Percentiles rank a stretch among this genome's conserved stretches.
Evolutionary conservation across 805 yeast genomes (phyloP).

Genomic region (Spathaspora girioi): DNA sequence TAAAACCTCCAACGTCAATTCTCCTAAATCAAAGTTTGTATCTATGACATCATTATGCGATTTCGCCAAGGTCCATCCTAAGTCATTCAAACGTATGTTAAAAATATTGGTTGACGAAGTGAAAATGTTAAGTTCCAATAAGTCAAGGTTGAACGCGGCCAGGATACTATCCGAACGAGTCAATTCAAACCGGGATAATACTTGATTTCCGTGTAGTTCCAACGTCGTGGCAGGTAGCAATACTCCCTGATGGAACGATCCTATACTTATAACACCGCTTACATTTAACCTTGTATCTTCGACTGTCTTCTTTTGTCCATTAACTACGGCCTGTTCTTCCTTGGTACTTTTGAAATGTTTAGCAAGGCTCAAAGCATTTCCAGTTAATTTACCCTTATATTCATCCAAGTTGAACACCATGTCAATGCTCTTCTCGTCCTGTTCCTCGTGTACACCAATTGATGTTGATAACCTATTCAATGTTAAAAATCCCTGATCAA

Average conservation of each 20-base stretch:
- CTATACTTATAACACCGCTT: background rate
- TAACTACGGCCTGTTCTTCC: background rate
- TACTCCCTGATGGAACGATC: conserved; percentile 5
- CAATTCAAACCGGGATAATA: conserved; percentile 1
- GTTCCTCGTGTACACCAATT: background rate
- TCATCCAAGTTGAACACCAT: conserved; percentile 11
- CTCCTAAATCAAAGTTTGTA: conserved; percentile 2
- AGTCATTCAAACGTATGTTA: background rate
- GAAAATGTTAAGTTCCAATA: conserved; percentile 5
- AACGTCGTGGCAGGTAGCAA: conserved; percentile 4
- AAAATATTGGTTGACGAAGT: conserved; percentile 4
- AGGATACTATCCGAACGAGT: background rate
- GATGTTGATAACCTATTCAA: conserved; percentile 1
- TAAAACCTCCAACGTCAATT: conserved; percentile 1
- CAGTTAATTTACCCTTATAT: conserved; percentile 19
- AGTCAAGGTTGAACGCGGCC: background rate
- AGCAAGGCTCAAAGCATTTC: conserved; percentile 6
- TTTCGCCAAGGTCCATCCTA: background rate
- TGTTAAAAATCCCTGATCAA: conserved; percentile 2
- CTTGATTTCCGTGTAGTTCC: conserved; percentile 1
- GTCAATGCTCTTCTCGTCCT: conserved; percentile 2
- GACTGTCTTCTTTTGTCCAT: background rate
- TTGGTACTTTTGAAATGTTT: background rate
- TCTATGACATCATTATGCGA: background rate
- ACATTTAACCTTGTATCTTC: background rate